phyloP scores from a whole-genome alignment of 345 rosid genomes.

The Acer yangbiense region DNA sequence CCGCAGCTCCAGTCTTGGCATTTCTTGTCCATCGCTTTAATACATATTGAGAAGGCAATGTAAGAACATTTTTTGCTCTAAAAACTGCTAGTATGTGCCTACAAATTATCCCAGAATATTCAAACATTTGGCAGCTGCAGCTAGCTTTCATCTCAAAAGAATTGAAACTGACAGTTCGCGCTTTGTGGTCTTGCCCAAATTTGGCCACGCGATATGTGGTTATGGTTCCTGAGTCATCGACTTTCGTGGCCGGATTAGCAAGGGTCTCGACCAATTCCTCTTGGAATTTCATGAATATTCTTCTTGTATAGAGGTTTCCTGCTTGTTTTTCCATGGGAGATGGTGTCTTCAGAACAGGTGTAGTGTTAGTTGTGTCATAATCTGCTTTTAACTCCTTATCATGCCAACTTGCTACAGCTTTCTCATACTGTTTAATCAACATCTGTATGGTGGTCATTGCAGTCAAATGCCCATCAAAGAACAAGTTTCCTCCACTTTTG shows the following conservation, averaged over 20 bases:
- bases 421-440: slow-evolving; percentile 63
- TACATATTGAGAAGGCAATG: slow-evolving; percentile 67
- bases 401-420: slow-evolving; percentile 63
- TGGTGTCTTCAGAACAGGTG: slow-evolving; percentile 61
- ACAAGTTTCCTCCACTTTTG: slow-evolving; percentile 43
- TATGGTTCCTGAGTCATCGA: slow-evolving; percentile 54
- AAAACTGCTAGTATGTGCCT: slow-evolving; percentile 77
- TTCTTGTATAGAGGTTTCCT: slow-evolving; percentile 62
- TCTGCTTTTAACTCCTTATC: slow-evolving; percentile 81
- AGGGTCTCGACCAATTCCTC: slow-evolving; percentile 79
- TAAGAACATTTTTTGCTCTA: slow-evolving; percentile 67
- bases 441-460: slow-evolving; percentile 57
- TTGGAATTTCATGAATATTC: slow-evolving; percentile 69
- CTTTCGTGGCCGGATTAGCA: slow-evolving; percentile 61
- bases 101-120: slow-evolving; percentile 75
- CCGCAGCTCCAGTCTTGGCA: slow-evolving; percentile 52
- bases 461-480: slow-evolving; percentile 64
- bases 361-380: slow-evolving; percentile 56
- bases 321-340: slow-evolving; percentile 92
- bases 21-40: slow-evolving; percentile 81
- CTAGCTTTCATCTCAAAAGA: slow-evolving; percentile 66
- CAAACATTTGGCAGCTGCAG: slow-evolving; percentile 88
- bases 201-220: slow-evolving; percentile 66
- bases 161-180: slow-evolving; percentile 59
- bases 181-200: slow-evolving; percentile 65